Evolutionary conservation across 2,329 filamentous ascomycete genomes (phyloP).

Genomic region (Cyphellophora attinorum): DNA sequence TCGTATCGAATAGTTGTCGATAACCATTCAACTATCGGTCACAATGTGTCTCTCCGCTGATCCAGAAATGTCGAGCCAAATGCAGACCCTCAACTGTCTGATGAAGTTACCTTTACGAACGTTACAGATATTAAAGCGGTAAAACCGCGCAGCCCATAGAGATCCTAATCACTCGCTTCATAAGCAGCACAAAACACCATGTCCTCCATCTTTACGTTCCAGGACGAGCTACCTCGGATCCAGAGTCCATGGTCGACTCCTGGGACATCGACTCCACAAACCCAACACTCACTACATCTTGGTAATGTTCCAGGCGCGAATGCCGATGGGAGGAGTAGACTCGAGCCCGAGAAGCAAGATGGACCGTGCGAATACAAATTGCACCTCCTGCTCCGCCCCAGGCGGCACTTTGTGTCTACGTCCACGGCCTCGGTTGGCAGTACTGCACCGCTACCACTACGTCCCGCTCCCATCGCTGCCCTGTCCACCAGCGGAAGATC

Average conservation of each 20-base stretch:
- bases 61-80: too few relatives aligned
- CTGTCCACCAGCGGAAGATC: slow-evolving; percentile 13
- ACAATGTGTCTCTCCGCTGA: too few relatives aligned
- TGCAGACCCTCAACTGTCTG: too few relatives aligned
- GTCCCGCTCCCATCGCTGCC: slow-evolving; percentile 19
- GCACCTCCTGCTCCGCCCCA: slow-evolving; percentile 71
- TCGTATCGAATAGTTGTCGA: too few relatives aligned
- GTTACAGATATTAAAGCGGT: neutral
- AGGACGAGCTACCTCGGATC: slow-evolving; percentile 76
- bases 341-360: slow-evolving; percentile 85
- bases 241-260: slow-evolving; percentile 79
- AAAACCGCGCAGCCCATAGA: too few relatives aligned
- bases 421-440: slow-evolving; percentile 46
- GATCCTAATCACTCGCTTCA: too few relatives aligned
- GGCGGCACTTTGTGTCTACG: slow-evolving; percentile 62
- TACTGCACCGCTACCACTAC: neutral
- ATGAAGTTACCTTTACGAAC: too few relatives aligned
- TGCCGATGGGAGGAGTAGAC: slow-evolving; percentile 54
- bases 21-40: too few relatives aligned
- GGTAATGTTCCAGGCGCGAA: slow-evolving; percentile 19
- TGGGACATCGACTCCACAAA: slow-evolving; percentile 31
- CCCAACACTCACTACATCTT: slow-evolving; percentile 13
- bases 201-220: slow-evolving; percentile 95
- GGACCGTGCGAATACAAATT: slow-evolving; percentile 96
- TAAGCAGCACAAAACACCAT: too few relatives aligned